These are phyloP conservation scores for Podospora conica DNA, from an alignment of 495 filamentous ascomycete genomes.

Conservation along the genomic window DNA sequence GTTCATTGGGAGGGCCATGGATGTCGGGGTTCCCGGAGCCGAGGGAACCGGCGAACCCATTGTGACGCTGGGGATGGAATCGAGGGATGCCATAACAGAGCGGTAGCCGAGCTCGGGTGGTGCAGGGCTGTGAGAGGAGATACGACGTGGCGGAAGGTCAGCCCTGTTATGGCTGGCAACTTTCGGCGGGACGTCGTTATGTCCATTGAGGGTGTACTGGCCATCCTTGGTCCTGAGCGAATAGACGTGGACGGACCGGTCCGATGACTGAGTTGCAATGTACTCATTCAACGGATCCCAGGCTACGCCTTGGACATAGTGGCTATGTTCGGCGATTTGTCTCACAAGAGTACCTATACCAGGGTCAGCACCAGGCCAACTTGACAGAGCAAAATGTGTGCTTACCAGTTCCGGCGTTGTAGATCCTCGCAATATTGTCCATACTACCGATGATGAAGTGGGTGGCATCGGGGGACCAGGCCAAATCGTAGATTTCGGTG, in stretches of 20 bases:
- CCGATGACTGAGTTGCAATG: slow-evolving; percentile 95
- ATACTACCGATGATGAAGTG: slow-evolving; percentile 99
- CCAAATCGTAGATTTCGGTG: slow-evolving; percentile 94
- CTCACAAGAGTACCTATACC: slow-evolving; percentile 74
- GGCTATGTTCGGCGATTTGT: slow-evolving; percentile 97
- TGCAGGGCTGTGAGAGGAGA: slow-evolving; percentile 88
- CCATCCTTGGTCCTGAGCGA: slow-evolving; percentile 94
- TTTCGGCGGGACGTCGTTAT: slow-evolving; percentile 41
- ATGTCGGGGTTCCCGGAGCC: slow-evolving; percentile 90
- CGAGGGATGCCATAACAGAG: slow-evolving; percentile 47
- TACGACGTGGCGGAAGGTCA: slow-evolving; percentile 82
- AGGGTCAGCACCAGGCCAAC: slow-evolving; percentile 5
- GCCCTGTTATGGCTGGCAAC: slow-evolving; percentile 62
- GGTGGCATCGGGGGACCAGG: slow-evolving; percentile 93
- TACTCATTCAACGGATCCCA: slow-evolving; percentile 99
- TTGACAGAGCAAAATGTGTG: too few species aligned
- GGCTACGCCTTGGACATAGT: slow-evolving; percentile 97
- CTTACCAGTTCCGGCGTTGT: slow-evolving; percentile 86
- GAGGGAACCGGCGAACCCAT: slow-evolving; percentile 82
- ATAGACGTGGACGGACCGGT: slow-evolving; percentile 96
- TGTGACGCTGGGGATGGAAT: slow-evolving; percentile 49
- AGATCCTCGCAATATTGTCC: slow-evolving; percentile 97
- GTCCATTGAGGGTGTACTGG: slow-evolving; percentile 67
- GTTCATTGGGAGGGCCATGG: slow-evolving; percentile 90
- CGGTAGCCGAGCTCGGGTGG: slow-evolving; percentile 67